These are phyloP conservation scores for Aspergillus spinulosporus DNA, from an alignment of 2,329 filamentous ascomycete species.

Conservation along the genomic window DNA sequence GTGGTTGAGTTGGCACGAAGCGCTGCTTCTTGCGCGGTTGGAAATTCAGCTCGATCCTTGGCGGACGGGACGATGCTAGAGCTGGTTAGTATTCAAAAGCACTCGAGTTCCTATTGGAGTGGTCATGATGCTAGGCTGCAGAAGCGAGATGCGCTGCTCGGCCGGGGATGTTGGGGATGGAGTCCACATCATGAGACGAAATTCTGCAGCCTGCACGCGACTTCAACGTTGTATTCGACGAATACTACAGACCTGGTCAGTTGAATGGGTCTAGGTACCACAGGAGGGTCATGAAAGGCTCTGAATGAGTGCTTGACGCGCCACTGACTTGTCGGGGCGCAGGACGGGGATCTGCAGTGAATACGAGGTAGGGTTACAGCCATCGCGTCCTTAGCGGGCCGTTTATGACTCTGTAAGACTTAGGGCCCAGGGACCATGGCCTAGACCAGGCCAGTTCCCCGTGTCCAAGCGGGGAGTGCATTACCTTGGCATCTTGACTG, in stretches of 20 bases:
- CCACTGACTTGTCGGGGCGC: neutral
- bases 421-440: neutral
- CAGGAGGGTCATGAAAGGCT: too few species aligned
- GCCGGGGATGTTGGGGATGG: neutral
- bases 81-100: neutral
- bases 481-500: neutral
- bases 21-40: neutral
- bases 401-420: neutral
- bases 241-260: too few species aligned
- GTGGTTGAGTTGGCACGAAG: too few species aligned
- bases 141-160: neutral
- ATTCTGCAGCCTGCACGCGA: too few species aligned
- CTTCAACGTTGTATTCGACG: too few species aligned
- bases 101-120: neutral
- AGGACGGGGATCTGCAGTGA: neutral
- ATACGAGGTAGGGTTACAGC: conserved; percentile 9
- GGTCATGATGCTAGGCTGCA: neutral
- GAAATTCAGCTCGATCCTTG: neutral
- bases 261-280: too few species aligned
- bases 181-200: too few species aligned
- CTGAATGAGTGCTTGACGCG: too few species aligned
- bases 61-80: conserved; percentile 1
- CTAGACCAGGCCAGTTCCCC: neutral
- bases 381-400: neutral
- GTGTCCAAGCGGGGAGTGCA: neutral